Base-by-base conservation (phyloP, 306 rosid genomes). In the Cicer chorassanicum region DNA sequence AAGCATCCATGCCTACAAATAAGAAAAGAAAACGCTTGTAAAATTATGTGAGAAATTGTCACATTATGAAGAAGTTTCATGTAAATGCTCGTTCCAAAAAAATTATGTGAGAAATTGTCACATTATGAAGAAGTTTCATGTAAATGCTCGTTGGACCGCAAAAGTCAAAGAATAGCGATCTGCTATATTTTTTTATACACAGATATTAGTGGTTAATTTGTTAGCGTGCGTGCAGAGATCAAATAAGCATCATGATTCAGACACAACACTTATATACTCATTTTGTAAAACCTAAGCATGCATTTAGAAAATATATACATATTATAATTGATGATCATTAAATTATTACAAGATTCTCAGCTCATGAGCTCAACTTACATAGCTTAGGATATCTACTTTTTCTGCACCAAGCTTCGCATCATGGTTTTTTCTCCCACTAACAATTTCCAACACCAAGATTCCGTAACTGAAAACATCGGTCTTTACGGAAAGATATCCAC, bases 401-500 rank as follows among this genome's bases (percentile, higher is more conserved):
- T 87, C 96, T 71, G 63, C 40, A 34, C 87, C 79, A 61, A 91
- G 91, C 40, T 2, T 71, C 24, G 5, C 11, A 34, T 87, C 89
- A 1, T 82, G 81, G 76, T 91, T 91, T 88, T 88, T 89, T 79
- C 98, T 87, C 49, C 98, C 98, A 19, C 98, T 86, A 56, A 93
- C 83, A 67, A 90, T 86, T 89, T 93, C 98, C 67, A 93, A 65
- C 46, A 93, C 87, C 84, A 93, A 65, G 40, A 93, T 74, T 63
- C 98, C 98, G 70, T 77, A 91, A 69, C 98, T 93, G 84, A 93
- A 93, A 78, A 93, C 95, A 75, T 93, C 97, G 0, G 95, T 88
- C 85, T 93, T 93, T 77, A 93, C 95, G 0, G 97, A 93, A 24
- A 93, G 77, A 68, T 89, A 93, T 67, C 98, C 98, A 10, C 85